Percentiles rank a stretch among this genome's conserved stretches.
These are phyloP conservation scores for Protomyces pachydermus DNA, from an alignment of 1,139 yeast genomes.

Conservation along the genomic window DNA sequence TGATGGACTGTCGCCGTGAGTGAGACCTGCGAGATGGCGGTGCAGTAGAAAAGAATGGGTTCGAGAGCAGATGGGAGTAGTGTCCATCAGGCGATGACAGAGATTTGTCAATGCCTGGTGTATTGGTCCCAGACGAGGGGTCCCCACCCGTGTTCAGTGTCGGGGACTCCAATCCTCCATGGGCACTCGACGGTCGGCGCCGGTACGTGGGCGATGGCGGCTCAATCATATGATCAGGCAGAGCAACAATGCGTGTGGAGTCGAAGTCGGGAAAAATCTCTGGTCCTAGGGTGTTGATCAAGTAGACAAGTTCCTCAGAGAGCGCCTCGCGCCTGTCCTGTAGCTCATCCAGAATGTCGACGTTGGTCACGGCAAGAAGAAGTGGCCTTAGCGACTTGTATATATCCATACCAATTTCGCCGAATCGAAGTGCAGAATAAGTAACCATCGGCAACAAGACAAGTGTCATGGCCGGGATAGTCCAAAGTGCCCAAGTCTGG, in stretches of 20 bases:
- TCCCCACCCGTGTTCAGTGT: background rate
- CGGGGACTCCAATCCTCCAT: conserved; percentile 13
- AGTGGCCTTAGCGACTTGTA: conserved; percentile 75
- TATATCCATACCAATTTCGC: conserved; percentile 89
- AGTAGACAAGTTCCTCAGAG: conserved; percentile 56
- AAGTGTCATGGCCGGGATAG: conserved; percentile 50
- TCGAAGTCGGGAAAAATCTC: conserved; percentile 72
- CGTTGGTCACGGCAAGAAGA: conserved; percentile 52
- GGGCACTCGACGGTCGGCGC: conserved; percentile 3
- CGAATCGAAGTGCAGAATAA: conserved; percentile 79
- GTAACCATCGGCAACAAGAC: conserved; percentile 64
- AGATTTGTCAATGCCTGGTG: background rate
- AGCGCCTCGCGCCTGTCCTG: conserved; percentile 53
- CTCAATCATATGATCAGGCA: conserved; percentile 26
- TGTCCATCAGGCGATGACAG: background rate
- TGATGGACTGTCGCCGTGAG: conserved; percentile 12
- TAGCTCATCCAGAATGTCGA: conserved; percentile 47
- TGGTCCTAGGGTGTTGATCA: conserved; percentile 72
- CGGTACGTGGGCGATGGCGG: background rate
- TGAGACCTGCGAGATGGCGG: conserved; percentile 19
- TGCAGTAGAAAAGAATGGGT: conserved; percentile 19
- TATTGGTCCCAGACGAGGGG: conserved; percentile 13
- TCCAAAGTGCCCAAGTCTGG: conserved; percentile 30
- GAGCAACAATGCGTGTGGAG: conserved; percentile 25
- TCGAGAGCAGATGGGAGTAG: background rate